These are phyloP conservation scores for Mycena galopus DNA, from an alignment of 768 basidiomycete genomes.

Conservation along the genomic window DNA sequence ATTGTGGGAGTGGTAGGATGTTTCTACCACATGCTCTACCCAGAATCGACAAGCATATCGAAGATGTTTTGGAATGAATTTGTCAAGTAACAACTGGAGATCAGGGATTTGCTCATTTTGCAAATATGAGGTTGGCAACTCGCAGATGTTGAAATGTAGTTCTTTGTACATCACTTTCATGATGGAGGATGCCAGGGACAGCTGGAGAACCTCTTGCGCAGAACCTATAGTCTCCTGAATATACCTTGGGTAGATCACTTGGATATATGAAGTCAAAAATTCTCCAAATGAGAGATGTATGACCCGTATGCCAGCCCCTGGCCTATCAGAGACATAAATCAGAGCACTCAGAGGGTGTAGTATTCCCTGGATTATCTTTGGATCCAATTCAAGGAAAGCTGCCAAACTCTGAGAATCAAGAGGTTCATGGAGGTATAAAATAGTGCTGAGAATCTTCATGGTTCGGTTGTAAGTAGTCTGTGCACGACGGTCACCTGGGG, in stretches of 20 bases:
- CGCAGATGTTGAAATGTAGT: slow-evolving; percentile 15
- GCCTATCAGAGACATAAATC: neutral
- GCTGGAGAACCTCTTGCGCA: neutral
- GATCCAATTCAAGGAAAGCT: neutral
- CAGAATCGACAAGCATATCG: slow-evolving; percentile 6
- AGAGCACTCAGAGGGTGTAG: neutral
- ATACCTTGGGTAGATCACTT: neutral
- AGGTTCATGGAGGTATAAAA: neutral
- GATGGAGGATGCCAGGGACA: neutral
- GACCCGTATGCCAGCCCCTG: neutral
- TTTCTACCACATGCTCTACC: slow-evolving; percentile 8
- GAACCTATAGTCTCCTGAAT: neutral
- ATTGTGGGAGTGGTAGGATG: neutral
- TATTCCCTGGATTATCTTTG: neutral
- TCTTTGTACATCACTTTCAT: neutral
- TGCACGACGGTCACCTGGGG: neutral
- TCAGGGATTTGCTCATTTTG: neutral
- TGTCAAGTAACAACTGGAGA: neutral
- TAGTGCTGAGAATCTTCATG: neutral
- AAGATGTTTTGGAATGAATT: neutral
- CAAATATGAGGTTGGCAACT: neutral
- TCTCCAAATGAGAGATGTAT: neutral
- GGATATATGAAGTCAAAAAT: neutral
- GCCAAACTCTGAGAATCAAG: neutral
- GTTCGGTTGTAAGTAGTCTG: neutral